Conservation (phyloP, 306 rosid genomes). For the Comarum palustre region DNA sequence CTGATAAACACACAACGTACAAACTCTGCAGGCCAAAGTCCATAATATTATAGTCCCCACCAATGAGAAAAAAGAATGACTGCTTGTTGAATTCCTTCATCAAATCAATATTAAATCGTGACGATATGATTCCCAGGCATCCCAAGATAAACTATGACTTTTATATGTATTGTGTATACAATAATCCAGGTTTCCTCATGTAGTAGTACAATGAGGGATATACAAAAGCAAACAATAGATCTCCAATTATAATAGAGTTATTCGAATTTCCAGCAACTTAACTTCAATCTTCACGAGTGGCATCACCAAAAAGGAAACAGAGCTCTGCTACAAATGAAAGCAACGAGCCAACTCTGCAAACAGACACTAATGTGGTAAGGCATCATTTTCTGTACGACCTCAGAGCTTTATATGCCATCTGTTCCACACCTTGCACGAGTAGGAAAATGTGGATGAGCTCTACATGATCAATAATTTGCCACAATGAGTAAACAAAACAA, state of each 20-base stretch:
- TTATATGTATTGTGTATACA: background rate
- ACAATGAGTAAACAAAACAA: no score
- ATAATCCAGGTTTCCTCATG: background rate
- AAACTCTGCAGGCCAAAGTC: background rate
- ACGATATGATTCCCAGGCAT: background rate
- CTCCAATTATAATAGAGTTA: background rate
- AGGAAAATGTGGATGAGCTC: no score
- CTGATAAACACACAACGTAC: background rate
- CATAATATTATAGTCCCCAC: background rate
- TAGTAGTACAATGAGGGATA: background rate
- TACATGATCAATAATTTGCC: no score
- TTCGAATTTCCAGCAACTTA: background rate
- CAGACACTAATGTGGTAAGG: no score
- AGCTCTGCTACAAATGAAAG: background rate
- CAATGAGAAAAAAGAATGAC: background rate
- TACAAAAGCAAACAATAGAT: background rate
- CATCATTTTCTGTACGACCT: background rate
- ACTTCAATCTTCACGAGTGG: background rate
- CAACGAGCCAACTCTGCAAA: background rate
- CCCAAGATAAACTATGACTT: background rate
- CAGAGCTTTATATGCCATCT: background rate
- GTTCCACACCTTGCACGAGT: background rate
- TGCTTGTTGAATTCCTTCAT: background rate
- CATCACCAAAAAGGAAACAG: background rate
- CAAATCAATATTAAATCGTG: background rate